These are phyloP conservation scores for Cardamine chenopodiifolia DNA, from an alignment of 345 rosid species.

Conservation along the genomic window DNA sequence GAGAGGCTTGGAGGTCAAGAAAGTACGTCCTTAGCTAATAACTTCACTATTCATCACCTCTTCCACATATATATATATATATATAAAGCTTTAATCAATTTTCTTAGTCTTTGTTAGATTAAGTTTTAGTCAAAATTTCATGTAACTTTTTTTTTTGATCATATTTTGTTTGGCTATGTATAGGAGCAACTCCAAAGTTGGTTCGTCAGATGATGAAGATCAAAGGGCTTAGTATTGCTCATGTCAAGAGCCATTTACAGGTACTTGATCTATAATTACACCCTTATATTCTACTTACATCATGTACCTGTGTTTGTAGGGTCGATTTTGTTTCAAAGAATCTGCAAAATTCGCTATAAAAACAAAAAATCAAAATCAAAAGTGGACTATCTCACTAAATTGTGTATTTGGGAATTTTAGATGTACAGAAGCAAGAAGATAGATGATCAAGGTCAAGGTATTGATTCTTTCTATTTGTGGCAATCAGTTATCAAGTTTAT, in stretches of 20 bases:
- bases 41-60: background rate
- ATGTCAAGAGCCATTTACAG: slow-evolving; percentile 94
- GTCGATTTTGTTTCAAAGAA: background rate
- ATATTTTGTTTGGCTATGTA: background rate
- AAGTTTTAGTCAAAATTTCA: background rate
- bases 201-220: slow-evolving; percentile 82
- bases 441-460: slow-evolving; percentile 71
- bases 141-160: background rate
- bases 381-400: background rate
- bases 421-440: slow-evolving; percentile 88
- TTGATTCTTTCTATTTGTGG: slow-evolving; percentile 1
- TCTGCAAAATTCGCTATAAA: background rate
- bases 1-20: slow-evolving; percentile 91
- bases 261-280: slow-evolving; percentile 36
- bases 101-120: background rate
- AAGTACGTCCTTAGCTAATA: slow-evolving; percentile 50
- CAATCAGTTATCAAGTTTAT: background rate
- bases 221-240: slow-evolving; percentile 88
- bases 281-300: background rate
- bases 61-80: background rate
- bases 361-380: no score
- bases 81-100: slow-evolving; percentile 2
- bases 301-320: background rate
- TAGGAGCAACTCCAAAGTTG: slow-evolving; percentile 88
- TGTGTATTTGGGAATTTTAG: slow-evolving; percentile 41